A percentile compares a stretch with the other conserved stretches of the same genome.
These are phyloP conservation scores for Nakaseomyces uthaithaninus DNA, from an alignment of 1,139 yeast species.

Conservation along the genomic window DNA sequence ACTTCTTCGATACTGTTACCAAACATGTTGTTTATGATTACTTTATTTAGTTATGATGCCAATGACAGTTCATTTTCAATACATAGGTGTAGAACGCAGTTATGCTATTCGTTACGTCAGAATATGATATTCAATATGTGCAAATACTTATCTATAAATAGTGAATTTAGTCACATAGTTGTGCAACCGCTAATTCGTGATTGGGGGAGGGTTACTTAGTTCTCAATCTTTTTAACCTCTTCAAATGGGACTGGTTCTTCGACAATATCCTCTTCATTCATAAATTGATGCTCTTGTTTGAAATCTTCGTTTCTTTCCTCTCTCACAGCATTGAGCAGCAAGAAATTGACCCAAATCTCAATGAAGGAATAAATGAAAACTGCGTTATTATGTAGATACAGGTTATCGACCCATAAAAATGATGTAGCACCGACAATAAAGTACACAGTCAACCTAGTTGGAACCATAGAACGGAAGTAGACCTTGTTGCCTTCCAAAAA, in stretches of 20 bases:
- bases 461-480: constrained; percentile 62
- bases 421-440: constrained; percentile 43
- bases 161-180: too few relatives aligned
- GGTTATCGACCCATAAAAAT: constrained; percentile 34
- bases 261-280: constrained; percentile 11
- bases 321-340: constrained; percentile 53
- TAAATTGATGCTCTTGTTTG: constrained; percentile 15
- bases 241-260: constrained; percentile 11
- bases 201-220: too few relatives aligned
- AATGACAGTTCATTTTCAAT: too few relatives aligned
- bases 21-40: too few relatives aligned
- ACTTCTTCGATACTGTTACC: too few relatives aligned
- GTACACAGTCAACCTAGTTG: constrained; percentile 51
- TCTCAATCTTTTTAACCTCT: constrained; percentile 1
- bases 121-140: too few relatives aligned
- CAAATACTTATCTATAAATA: too few relatives aligned
- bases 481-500: constrained; percentile 45
- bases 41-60: too few relatives aligned
- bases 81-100: too few relatives aligned
- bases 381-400: constrained; percentile 50
- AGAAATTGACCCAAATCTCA: constrained; percentile 65
- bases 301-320: constrained; percentile 43
- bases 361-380: constrained; percentile 55
- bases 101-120: too few relatives aligned
- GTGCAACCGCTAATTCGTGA: too few relatives aligned